phyloP scores from a whole-genome alignment of 1,284 basidiomycete species.

The Schizophyllum amplum region DNA sequence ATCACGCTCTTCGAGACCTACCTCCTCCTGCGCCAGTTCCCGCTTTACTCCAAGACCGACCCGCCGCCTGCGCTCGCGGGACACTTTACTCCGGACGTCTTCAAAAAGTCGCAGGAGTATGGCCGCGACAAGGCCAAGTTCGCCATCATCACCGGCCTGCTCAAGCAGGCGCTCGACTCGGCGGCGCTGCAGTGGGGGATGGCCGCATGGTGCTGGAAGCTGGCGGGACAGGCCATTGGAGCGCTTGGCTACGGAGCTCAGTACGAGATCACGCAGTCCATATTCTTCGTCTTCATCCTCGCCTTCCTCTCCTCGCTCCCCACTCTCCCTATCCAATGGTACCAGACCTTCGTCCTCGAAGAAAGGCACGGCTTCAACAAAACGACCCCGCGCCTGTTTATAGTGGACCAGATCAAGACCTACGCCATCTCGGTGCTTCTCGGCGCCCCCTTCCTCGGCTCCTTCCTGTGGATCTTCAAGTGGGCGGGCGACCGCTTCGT shows the following conservation, averaged over 20 bases:
- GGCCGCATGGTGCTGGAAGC: constrained; percentile 75
- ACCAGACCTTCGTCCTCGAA: constrained; percentile 91
- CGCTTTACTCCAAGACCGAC: constrained; percentile 68
- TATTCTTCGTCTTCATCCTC: constrained; percentile 68
- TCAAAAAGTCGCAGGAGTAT: constrained; percentile 87
- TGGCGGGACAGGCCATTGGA: constrained; percentile 42
- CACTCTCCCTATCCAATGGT: constrained; percentile 67
- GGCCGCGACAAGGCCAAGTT: constrained; percentile 90
- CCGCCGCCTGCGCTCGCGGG: constrained; percentile 70
- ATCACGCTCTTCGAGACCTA: constrained; percentile 83
- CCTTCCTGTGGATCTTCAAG: constrained; percentile 84
- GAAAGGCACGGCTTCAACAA: constrained; percentile 98
- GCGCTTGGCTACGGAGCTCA: constrained; percentile 55
- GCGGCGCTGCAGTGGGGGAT: constrained; percentile 67
- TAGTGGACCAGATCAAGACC: constrained; percentile 76
- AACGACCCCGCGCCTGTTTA: constrained; percentile 68
- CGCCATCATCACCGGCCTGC: constrained; percentile 64
- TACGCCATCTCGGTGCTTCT: constrained; percentile 69
- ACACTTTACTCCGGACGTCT: constrained; percentile 71
- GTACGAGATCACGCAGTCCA: constrained; percentile 80
- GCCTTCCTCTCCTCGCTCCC: constrained; percentile 64
- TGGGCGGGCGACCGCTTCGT: constrained; percentile 90
- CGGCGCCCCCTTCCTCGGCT: constrained; percentile 84
- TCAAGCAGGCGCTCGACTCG: constrained; percentile 69
- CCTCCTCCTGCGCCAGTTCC: constrained; percentile 79